A percentile compares a stretch with the other conserved stretches of the same genome.
phyloP scores from a whole-genome alignment of 805 yeast genomes.

The Candida multigemmis region DNA sequence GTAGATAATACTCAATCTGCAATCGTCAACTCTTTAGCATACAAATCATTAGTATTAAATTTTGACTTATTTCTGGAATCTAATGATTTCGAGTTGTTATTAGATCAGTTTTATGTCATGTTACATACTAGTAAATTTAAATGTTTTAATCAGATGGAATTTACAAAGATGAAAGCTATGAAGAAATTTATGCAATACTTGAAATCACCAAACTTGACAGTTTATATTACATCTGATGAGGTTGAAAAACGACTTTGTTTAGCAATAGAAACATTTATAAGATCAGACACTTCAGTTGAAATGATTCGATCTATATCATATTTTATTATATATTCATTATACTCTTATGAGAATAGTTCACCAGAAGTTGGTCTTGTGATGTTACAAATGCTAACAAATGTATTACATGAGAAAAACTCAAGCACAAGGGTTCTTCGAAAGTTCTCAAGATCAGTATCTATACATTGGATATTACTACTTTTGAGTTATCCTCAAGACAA shows the following conservation, averaged over 20 bases:
- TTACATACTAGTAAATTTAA: slow-evolving; percentile 43
- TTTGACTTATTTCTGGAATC: slow-evolving; percentile 59
- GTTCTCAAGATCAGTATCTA: slow-evolving; percentile 45
- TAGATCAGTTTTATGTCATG: slow-evolving; percentile 52
- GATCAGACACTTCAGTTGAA: slow-evolving; percentile 42
- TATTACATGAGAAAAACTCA: slow-evolving; percentile 29
- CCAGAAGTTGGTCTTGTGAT: slow-evolving; percentile 25
- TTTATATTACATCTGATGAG: slow-evolving; percentile 3
- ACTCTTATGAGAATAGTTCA: slow-evolving; percentile 24
- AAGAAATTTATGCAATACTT: slow-evolving; percentile 41
- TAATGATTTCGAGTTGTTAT: slow-evolving; percentile 42
- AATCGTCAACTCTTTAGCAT: slow-evolving; percentile 47
- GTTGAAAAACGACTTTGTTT: slow-evolving; percentile 1
- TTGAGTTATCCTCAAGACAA: too few relatives aligned
- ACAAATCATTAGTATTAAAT: slow-evolving; percentile 39
- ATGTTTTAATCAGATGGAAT: slow-evolving; percentile 41
- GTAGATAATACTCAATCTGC: slow-evolving; percentile 45
- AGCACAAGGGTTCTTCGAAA: slow-evolving; percentile 31
- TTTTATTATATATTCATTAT: slow-evolving; percentile 41
- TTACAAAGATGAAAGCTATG: slow-evolving; percentile 43
- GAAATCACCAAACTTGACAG: slow-evolving; percentile 18
- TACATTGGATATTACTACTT: slow-evolving; percentile 57
- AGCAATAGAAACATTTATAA: slow-evolving; percentile 13
- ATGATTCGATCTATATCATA: slow-evolving; percentile 39
- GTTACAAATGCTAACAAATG: slow-evolving; percentile 24